Evolutionary conservation across 108 stramenopile species (phyloP).

Genomic region (Cyclotella sp.): DNA sequence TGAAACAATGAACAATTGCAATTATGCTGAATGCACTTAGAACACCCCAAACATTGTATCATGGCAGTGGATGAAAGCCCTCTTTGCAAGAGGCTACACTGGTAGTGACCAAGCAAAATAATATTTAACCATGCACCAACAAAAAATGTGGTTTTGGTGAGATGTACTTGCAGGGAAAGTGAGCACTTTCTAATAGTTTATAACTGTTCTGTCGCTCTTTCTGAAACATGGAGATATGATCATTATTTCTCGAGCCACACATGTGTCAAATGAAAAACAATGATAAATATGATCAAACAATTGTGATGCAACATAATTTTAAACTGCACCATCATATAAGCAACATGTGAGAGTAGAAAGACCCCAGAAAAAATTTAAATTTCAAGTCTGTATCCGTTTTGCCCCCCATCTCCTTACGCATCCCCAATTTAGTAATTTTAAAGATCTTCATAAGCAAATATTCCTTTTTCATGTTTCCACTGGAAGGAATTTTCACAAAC

Average conservation of each 20-base stretch:
- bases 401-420: too few species aligned
- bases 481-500: too few species aligned
- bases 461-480: too few species aligned
- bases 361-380: neutral
- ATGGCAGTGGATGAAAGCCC: constrained; percentile 17
- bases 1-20: too few species aligned
- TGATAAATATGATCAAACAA: neutral
- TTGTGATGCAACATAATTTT: constrained; percentile 23
- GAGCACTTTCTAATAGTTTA: neutral
- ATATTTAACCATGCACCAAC: constrained; percentile 28
- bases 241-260: too few species aligned
- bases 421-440: too few species aligned
- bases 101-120: constrained; percentile 21
- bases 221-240: neutral
- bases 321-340: constrained; percentile 3
- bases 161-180: constrained; percentile 30
- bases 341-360: constrained; percentile 17
- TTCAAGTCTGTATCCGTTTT: neutral
- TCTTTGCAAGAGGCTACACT: constrained; percentile 13
- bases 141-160: constrained; percentile 28
- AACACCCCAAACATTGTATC: neutral
- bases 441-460: too few species aligned
- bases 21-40: too few species aligned
- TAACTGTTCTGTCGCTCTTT: neutral
- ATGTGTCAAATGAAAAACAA: too few species aligned